Percentiles rank a stretch among this genome's conserved stretches.
phyloP scores from a whole-genome alignment of 2,329 filamentous ascomycete species.

The Pochonia chlamydosporia region DNA sequence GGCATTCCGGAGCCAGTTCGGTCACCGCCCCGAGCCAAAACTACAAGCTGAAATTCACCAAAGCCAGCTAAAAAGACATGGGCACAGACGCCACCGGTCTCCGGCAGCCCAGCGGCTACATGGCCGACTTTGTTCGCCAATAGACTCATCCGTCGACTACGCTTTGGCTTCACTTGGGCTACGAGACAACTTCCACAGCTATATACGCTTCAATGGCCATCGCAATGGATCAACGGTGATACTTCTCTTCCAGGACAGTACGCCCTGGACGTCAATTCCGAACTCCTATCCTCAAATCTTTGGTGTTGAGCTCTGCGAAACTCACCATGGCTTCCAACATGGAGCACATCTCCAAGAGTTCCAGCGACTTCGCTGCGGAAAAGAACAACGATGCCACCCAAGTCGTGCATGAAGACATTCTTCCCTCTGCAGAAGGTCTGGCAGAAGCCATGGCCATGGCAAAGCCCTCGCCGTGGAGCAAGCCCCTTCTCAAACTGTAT shows the following conservation, averaged over 20 bases:
- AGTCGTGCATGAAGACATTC: slow-evolving; percentile 3
- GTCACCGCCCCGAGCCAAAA: not conserved
- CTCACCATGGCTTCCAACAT: not conserved
- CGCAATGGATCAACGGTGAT: not conserved
- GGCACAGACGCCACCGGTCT: not conserved
- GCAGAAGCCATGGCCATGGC: slow-evolving; percentile 9
- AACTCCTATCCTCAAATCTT: not conserved
- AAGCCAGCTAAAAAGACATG: too few relatives aligned
- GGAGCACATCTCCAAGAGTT: not conserved
- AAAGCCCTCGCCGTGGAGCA: slow-evolving; percentile 6
- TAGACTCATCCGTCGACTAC: not conserved
- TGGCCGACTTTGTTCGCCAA: not conserved
- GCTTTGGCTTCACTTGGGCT: not conserved
- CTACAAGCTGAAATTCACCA: not conserved
- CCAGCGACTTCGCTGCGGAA: not conserved
- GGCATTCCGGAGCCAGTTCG: not conserved
- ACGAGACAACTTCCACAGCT: not conserved
- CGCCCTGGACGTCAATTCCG: not conserved
- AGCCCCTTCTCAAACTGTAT: slow-evolving; percentile 10
- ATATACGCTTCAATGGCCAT: not conserved
- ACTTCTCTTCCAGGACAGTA: not conserved
- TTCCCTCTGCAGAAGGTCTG: slow-evolving; percentile 9
- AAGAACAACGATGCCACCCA: slow-evolving; percentile 1
- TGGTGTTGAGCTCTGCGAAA: not conserved
- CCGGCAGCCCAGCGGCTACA: not conserved